Conservation (phyloP, 75 land plant genomes). For the Sequoia sempervirens region DNA sequence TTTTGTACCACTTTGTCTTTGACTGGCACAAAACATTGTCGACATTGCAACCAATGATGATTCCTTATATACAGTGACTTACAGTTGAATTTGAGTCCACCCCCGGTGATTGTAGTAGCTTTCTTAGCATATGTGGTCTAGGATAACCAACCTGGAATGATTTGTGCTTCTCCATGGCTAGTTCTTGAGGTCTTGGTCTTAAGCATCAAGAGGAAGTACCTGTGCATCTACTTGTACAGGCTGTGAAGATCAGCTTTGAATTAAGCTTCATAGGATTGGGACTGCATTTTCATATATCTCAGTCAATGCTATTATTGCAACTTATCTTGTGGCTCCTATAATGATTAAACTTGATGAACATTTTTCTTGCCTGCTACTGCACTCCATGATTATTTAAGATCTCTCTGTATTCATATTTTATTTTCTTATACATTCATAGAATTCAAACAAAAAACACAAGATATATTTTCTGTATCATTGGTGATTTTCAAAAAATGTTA, state of each 20-base stretch:
- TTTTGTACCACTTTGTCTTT: background rate
- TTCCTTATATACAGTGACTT: too few relatives aligned
- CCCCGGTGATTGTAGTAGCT: too few relatives aligned
- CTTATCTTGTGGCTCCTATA: background rate
- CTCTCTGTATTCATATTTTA: background rate
- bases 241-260: background rate
- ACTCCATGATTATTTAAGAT: background rate
- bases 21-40: background rate
- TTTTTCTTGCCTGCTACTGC: background rate
- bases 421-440: background rate
- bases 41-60: background rate
- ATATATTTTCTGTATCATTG: background rate
- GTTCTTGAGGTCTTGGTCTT: background rate
- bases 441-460: background rate
- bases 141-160: background rate
- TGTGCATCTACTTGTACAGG: background rate
- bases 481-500: background rate
- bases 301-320: background rate
- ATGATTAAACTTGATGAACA: background rate
- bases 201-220: background rate
- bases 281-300: background rate
- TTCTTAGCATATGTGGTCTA: background rate
- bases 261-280: background rate
- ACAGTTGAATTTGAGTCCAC: background rate
- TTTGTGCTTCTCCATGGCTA: background rate